These are phyloP conservation scores for Cladosporium oxysporum DNA, from an alignment of 2,329 filamentous ascomycete genomes.

Conservation along the genomic window DNA sequence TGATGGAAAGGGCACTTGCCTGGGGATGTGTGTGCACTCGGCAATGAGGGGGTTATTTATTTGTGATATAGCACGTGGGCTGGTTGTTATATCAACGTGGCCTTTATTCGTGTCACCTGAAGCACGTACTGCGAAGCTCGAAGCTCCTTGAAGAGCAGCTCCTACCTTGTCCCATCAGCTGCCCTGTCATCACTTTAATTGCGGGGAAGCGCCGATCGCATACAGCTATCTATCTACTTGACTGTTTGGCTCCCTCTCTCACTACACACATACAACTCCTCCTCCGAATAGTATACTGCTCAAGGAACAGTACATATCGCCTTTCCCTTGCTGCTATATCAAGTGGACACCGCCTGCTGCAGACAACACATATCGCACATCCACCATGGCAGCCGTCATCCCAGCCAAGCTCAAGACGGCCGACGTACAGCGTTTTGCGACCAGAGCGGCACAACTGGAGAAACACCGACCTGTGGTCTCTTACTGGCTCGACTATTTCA, in stretches of 20 bases:
- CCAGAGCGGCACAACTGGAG: conserved; percentile 81
- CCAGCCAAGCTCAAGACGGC: conserved; percentile 74
- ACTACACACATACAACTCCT: neutral
- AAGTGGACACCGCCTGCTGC: neutral
- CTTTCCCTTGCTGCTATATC: neutral
- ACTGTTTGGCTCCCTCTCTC: neutral
- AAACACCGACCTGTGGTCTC: conserved; percentile 81
- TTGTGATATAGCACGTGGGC: neutral
- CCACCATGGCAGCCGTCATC: conserved; percentile 68
- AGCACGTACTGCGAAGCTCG: neutral
- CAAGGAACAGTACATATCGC: neutral
- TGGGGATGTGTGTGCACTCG: neutral
- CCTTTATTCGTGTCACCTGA: conserved; percentile 5
- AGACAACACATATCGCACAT: neutral
- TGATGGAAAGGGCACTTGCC: conserved; percentile 1
- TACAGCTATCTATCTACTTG: neutral
- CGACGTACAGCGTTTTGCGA: conserved; percentile 81
- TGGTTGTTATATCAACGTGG: conserved; percentile 7
- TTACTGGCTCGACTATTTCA: conserved; percentile 93
- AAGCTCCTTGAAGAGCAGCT: neutral
- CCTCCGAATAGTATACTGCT: neutral
- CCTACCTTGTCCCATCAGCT: neutral
- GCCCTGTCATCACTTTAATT: neutral
- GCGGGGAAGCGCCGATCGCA: conserved; percentile 2
- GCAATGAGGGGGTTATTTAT: conserved; percentile 2